Percentiles rank a stretch among this genome's conserved stretches.
Conservation (phyloP, 225 moss, liverwort and hornwort species). For the Neckera pumila region DNA sequence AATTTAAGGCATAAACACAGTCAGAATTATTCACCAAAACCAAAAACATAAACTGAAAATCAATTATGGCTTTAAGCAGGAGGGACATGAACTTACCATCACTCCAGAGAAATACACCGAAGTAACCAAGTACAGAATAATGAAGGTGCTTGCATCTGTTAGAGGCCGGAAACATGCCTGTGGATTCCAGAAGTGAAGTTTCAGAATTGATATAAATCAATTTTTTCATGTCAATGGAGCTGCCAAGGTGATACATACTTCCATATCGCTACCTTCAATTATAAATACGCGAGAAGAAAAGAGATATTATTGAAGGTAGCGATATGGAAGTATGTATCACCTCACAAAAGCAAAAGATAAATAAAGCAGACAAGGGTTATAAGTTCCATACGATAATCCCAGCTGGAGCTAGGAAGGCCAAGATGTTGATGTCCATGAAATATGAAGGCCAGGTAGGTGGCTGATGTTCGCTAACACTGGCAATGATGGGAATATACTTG, state of each 20-base stretch:
- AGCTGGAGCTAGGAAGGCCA: conserved; percentile 94
- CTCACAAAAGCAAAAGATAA: not conserved
- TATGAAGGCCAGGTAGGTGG: conserved; percentile 99
- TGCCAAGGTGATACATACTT: not conserved
- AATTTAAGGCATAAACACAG: not conserved
- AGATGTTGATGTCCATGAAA: conserved; percentile 99
- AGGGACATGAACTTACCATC: conserved; percentile 53
- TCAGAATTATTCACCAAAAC: not conserved
- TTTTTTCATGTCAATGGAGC: not conserved
- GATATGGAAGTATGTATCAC: not conserved
- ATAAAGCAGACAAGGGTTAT: not conserved
- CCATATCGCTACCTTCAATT: not conserved
- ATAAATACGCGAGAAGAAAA: not conserved
- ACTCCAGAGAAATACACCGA: conserved; percentile 99
- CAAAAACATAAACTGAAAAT: not conserved
- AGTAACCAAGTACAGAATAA: conserved; percentile 86
- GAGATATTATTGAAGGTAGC: not conserved
- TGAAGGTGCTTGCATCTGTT: conserved; percentile 89
- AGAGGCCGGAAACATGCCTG: conserved; percentile 98
- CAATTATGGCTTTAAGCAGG: not conserved
- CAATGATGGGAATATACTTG: conserved; percentile 99
- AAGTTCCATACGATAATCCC: conserved; percentile 75
- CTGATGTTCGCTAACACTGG: conserved; percentile 99
- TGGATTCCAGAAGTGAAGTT: not conserved
- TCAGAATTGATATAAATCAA: not conserved